Percentiles rank a stretch among this genome's conserved stretches.
Evolutionary conservation across 1,284 basidiomycete species (phyloP).

Genomic region (Gymnopus androsaceus): DNA sequence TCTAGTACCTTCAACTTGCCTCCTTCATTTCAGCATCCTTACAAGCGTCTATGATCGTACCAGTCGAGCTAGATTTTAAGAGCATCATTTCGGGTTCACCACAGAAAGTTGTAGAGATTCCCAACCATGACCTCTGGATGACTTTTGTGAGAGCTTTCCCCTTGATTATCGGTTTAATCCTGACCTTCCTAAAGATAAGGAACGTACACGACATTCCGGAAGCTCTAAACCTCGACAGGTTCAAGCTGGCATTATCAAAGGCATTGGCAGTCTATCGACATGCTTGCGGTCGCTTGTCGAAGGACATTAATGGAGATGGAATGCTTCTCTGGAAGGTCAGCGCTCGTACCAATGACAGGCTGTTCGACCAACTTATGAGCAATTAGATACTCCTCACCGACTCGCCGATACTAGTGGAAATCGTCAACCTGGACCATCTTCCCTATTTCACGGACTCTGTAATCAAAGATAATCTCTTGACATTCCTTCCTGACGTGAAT

Average conservation of each 20-base stretch:
- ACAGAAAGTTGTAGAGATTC: no score
- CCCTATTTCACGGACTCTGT: background rate
- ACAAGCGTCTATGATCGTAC: no score
- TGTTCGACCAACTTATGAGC: constrained; percentile 9
- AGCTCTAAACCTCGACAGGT: constrained; percentile 23
- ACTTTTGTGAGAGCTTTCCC: no score
- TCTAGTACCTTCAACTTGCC: no score
- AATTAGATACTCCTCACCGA: constrained; percentile 25
- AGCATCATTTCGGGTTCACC: no score
- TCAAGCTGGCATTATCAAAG: constrained; percentile 26
- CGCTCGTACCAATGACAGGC: background rate
- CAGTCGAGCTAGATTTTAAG: no score
- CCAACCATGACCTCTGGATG: no score
- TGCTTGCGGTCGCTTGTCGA: constrained; percentile 26
- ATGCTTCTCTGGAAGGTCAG: constrained; percentile 28
- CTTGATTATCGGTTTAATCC: no score
- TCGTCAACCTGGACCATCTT: background rate
- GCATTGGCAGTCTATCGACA: constrained; percentile 27
- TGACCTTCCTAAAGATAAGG: no score
- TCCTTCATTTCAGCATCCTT: no score
- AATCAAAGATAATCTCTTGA: constrained; percentile 25
- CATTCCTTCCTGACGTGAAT: constrained; percentile 15
- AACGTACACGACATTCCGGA: constrained; percentile 31
- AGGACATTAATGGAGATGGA: constrained; percentile 6
- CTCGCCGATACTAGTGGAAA: constrained; percentile 19